Evolutionary conservation across 768 basidiomycete genomes (phyloP), one percentile per base, ranked within the genome.

Genomic region (Rhizopogon rudus): DNA sequence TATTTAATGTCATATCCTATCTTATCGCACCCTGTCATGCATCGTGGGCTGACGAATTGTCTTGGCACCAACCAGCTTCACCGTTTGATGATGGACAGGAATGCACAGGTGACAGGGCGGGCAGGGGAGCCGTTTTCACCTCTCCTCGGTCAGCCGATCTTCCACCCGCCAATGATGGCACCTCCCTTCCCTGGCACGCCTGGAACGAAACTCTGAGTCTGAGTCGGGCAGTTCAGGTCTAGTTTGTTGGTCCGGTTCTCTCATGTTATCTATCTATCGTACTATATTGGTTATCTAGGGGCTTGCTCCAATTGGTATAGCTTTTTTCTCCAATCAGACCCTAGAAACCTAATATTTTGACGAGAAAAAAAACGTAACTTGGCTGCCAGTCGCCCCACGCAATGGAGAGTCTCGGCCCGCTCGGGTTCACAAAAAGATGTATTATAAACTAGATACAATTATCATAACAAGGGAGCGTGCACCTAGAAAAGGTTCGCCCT

Each of bases 1-100:
- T 25, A 25, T 25, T 25, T 25, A 25, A 4, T 28, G 35, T 39
- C 45, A 31, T 17, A 13, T 14, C 42, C 4, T 12, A 50, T 49
- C 52, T 54, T 61, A 53, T 53, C 44, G 42, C 13, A 28, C 51
- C 51, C 48, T 46, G 22, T 42, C 42, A 46, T 29, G 37, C 39
- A 43, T 31, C 45, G 40, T 46, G 17, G n/a, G 22, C 31, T 43
- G 42, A 51, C 61, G 54, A 59, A 59, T 55, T 48, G 9, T 58
- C 52, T 50, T 33, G 39, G 55, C 53, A 54, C 63, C 12, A 25
- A 25, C 10, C 10, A 84, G 81, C 67, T 84, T 52, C 87, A 89
- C 62, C 77, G 80, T 45, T 79, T 90, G 57, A 85, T 90, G 85
- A 83, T 88, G 83, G 86, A 88, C 41, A 76, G 85, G 56, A 87